Evolutionary conservation across 2,329 filamentous ascomycete species (phyloP).

Genomic region (Talaromyces sp.): DNA sequence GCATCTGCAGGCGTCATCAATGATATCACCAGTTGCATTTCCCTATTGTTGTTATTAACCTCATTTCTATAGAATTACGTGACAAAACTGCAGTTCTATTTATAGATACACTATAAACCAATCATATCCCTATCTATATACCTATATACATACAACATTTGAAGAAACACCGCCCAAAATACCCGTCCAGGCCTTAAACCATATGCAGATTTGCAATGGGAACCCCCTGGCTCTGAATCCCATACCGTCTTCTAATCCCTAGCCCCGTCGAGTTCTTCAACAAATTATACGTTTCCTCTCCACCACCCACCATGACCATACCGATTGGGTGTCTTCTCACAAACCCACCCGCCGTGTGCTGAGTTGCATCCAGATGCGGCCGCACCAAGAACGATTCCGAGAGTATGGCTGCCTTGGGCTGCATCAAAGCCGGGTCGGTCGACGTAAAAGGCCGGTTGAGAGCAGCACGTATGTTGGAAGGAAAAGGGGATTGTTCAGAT

Average conservation of each 20-base stretch:
- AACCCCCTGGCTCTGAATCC: conserved; percentile 74
- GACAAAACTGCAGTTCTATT: neutral
- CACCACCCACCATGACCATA: conserved; percentile 77
- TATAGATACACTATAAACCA: neutral
- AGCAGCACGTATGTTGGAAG: neutral
- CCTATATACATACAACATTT: neutral
- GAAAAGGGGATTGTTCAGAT: neutral
- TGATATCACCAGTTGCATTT: neutral
- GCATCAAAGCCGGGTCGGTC: conserved; percentile 25
- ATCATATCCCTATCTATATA: neutral
- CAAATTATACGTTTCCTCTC: conserved; percentile 59
- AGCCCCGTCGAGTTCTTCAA: conserved; percentile 62
- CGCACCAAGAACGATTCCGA: conserved; percentile 45
- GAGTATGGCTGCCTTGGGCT: conserved; percentile 27
- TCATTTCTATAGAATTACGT: neutral
- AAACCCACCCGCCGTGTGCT: conserved; percentile 67
- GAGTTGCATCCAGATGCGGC: conserved; percentile 71
- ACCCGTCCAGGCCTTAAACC: conserved; percentile 2
- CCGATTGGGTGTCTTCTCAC: conserved; percentile 68
- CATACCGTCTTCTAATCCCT: conserved; percentile 73
- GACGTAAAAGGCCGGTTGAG: conserved; percentile 15
- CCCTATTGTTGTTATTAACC: neutral
- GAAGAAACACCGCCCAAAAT: neutral
- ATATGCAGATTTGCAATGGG: conserved; percentile 76
- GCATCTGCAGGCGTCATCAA: neutral